A percentile compares a stretch with the other conserved stretches of the same genome.
Conservation (phyloP, 108 stramenopile species). For the Pseudonitzschia pungens region DNA sequence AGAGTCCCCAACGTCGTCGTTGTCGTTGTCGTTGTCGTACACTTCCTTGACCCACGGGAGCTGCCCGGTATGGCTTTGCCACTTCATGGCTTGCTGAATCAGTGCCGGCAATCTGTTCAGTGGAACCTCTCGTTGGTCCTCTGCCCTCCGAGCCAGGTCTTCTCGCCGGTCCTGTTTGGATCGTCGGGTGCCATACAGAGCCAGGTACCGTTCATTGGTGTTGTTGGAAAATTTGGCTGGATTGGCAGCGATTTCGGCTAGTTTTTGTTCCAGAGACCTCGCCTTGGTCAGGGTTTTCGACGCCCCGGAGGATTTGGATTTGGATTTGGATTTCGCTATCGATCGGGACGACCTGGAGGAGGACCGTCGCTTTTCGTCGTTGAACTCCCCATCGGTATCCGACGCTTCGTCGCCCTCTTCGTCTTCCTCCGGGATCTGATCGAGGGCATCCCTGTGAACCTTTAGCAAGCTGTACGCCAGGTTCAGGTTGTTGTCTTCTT, state of each 20-base stretch:
- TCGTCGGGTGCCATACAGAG: background rate
- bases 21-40: constrained; percentile 43
- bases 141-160: constrained; percentile 56
- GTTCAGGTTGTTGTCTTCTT: constrained; percentile 18
- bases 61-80: constrained; percentile 75
- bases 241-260: constrained; percentile 61
- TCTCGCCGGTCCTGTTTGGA: constrained; percentile 62
- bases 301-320: constrained; percentile 22
- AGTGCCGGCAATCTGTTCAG: constrained; percentile 72
- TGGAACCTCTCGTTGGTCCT: constrained; percentile 59
- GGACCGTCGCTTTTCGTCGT: background rate
- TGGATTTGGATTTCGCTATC: too few species aligned
- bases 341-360: background rate
- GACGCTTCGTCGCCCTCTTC: background rate
- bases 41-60: constrained; percentile 52
- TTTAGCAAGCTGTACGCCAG: constrained; percentile 31
- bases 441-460: constrained; percentile 28
- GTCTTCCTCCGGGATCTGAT: constrained; percentile 20
- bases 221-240: constrained; percentile 24
- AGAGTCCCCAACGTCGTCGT: constrained; percentile 3
- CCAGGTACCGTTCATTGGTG: background rate
- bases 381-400: background rate
- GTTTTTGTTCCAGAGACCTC: constrained; percentile 55
- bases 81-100: constrained; percentile 90
- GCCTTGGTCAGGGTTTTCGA: constrained; percentile 22